Evolutionary conservation across 805 yeast genomes (phyloP).

Genomic region (Saccharomycopsis sp.): DNA sequence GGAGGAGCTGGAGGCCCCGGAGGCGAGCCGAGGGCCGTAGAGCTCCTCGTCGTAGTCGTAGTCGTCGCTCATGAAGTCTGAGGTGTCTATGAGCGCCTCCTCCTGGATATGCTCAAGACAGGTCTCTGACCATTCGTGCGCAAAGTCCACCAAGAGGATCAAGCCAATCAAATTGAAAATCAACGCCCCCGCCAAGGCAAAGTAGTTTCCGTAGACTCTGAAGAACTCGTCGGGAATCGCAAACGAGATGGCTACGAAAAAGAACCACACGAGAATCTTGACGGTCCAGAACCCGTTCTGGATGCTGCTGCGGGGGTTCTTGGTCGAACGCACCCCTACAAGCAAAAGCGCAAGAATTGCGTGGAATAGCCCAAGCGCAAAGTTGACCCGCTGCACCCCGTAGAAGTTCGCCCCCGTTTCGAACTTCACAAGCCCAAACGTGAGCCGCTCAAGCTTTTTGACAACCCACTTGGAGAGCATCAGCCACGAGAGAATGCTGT

Average conservation of each 20-base stretch:
- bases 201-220: slow-evolving; percentile 83
- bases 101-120: slow-evolving; percentile 87
- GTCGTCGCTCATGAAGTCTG: slow-evolving; percentile 26
- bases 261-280: slow-evolving; percentile 56
- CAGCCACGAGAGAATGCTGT: slow-evolving; percentile 88
- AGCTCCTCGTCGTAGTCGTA: slow-evolving; percentile 40
- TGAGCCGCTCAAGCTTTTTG: slow-evolving; percentile 61
- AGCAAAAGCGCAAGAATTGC: slow-evolving; percentile 59
- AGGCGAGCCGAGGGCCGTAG: not conserved
- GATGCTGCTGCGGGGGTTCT: slow-evolving; percentile 68
- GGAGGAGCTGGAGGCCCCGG: slow-evolving; percentile 9
- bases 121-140: slow-evolving; percentile 97
- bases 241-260: slow-evolving; percentile 55
- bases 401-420: slow-evolving; percentile 76
- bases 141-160: slow-evolving; percentile 87
- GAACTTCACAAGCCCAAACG: slow-evolving; percentile 61
- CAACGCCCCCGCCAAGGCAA: slow-evolving; percentile 79
- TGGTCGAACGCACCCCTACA: slow-evolving; percentile 68
- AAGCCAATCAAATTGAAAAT: slow-evolving; percentile 85
- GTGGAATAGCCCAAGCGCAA: slow-evolving; percentile 80
- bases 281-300: slow-evolving; percentile 92
- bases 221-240: slow-evolving; percentile 83
- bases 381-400: slow-evolving; percentile 87
- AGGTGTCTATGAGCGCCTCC: slow-evolving; percentile 47
- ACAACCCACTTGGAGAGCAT: slow-evolving; percentile 77